Base-by-base conservation (phyloP, 148 eudicot genomes). In the Pharnaceum exiguum region DNA sequence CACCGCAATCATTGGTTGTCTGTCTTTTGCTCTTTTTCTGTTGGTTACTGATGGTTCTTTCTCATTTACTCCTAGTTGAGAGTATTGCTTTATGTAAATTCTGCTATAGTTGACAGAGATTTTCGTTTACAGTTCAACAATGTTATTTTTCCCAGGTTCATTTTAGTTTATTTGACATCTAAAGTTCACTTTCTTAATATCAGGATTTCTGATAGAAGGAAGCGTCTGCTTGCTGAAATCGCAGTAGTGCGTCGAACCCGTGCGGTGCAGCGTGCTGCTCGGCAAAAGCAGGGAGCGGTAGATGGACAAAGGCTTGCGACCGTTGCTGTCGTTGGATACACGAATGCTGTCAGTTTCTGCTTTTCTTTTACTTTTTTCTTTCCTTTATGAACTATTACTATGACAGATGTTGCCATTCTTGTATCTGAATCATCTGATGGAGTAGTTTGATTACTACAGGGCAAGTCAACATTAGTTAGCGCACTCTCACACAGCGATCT, bases 301-400 rank as follows among this genome's bases (percentile, higher is more conserved):
- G 68, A 79, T 60, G 87, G 82, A 54, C 75, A 75, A 75, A 79
- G 71, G 69, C 76, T 82, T 68, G 71, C 86, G 55, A 88, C 98
- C 44, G 76, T 93, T 69, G 98, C 96, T 57, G 82, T 93, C 49
- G 98, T 86, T 70, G 86, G 89, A 39, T 93, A 93, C 79, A 93
- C 98, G 39, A 93, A 93, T 83, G 98, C 96, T 70, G 98, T 93
- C 69, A 51, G 95, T 77, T 33, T 32, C n/a, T 27, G 44, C 25
- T 35, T 10, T 36, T 26, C 50, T 40, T 19, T 5, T 35, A 1
- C 13, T 38, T 13, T 38, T 50, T 8, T 35, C n/a, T 30, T 59
- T 6, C 30, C 12, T 38, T 50, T 42, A n/a, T n/a, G n/a, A n/a
- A n/a, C 22, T 48, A 35, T 60, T 63, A 48, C 16, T 10, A 33